These are phyloP conservation scores for Saussurea involucrata DNA, from an alignment of 129 eudicot genomes.

Conservation along the genomic window DNA sequence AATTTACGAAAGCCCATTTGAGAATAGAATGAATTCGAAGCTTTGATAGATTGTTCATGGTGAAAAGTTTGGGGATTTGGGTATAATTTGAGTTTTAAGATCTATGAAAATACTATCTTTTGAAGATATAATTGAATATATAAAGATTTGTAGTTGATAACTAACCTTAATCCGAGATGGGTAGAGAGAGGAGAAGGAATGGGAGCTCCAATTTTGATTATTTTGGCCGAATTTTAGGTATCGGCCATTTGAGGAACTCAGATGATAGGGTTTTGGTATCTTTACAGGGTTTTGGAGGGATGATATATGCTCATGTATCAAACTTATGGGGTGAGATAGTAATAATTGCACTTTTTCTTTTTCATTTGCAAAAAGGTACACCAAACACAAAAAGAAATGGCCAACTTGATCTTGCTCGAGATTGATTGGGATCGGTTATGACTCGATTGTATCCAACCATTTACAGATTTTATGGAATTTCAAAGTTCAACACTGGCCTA, in stretches of 20 bases:
- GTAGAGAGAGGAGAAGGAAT: not conserved
- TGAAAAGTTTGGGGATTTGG: not conserved
- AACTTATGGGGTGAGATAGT: not conserved
- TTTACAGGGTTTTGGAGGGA: conserved; percentile 20
- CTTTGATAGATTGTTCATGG: conserved; percentile 41
- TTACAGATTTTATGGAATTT: no score
- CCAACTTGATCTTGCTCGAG: no score
- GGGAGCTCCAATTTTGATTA: conserved; percentile 9
- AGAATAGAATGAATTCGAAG: conserved; percentile 21
- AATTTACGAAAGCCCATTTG: conserved; percentile 33
- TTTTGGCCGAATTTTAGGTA: not conserved
- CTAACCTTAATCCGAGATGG: conserved; percentile 23
- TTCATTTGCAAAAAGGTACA: not conserved
- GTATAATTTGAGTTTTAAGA: not conserved
- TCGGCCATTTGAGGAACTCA: conserved; percentile 17
- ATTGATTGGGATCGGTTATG: no score
- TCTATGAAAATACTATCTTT: conserved; percentile 16
- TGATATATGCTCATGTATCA: not conserved
- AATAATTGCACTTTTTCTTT: not conserved
- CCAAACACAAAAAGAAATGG: not conserved
- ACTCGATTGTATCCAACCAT: no score
- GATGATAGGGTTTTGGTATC: conserved; percentile 19
- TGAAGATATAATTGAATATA: not conserved
- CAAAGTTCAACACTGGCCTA: no score
- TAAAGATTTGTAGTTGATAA: not conserved